Evolutionary conservation across 192 early-diverging fungal species (phyloP), one percentile per base, ranked within the genome.

Genomic region (Podila minutissima): DNA sequence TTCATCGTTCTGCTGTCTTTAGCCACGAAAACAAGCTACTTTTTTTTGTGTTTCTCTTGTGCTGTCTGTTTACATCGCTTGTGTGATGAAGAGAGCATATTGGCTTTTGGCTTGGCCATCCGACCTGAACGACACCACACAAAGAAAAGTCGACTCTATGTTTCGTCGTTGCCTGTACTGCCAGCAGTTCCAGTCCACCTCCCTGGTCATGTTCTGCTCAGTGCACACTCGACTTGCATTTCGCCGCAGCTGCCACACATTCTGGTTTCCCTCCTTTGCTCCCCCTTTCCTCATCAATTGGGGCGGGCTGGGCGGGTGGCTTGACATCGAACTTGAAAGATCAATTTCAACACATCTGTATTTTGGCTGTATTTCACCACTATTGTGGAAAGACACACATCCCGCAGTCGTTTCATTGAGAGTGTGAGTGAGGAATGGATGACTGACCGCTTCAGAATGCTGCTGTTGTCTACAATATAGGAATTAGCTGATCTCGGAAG

Each of bases 401-500:
- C 53, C 53, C 53, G 20, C 53, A 24, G 20, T 17, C 24, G n/a
- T n/a, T 24, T 24, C 4, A 10, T 55, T 33, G 65, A 19, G 41
- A 60, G 29, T 55, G 2, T 22, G 50, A n/a, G 12, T 48, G 38
- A 59, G 17, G 33, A 62, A 48, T 28, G 31, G 37, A 67, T 38
- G 33, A 60, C 48, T n/a, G 50, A 53, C 62, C 37, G 37, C 10
- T 31, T 38, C 19, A 57, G 38, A 22, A 38, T 59, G 17, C 61
- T 33, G 64, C 13, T 77, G 49, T 68, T 64, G 50, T 71, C 69
- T 11, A 17, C 10, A 62, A 62, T 84, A 95, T 84, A 95, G 93
- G 94, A 99, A 89, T 87, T 98, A 85, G 90, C 89, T 87, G 98
- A 99, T 87, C 92, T 99, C 86, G 94, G 92, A 74, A 92, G 94